These are phyloP conservation scores for Curvularia spicifera DNA, from an alignment of 2,329 filamentous ascomycete genomes.

Conservation along the genomic window DNA sequence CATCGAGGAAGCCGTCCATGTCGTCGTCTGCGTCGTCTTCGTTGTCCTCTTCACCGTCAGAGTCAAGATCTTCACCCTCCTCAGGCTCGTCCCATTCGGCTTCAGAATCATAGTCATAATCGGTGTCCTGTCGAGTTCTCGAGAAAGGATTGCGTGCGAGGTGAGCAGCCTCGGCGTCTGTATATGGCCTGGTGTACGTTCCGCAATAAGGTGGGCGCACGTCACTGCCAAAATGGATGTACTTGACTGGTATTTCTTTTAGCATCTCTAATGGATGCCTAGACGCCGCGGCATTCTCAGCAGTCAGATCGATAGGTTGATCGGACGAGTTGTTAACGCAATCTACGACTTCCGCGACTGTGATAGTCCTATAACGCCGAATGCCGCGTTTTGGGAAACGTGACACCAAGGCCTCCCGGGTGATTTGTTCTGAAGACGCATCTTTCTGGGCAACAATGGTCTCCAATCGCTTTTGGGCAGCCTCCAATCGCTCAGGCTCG, in stretches of 20 bases:
- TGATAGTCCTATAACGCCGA: conserved; percentile 27
- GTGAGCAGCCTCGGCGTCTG: conserved; percentile 53
- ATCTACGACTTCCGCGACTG: conserved; percentile 52
- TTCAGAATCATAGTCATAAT: conserved; percentile 88
- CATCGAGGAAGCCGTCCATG: conserved; percentile 88
- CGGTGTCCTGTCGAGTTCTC: conserved; percentile 65
- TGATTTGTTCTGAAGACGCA: conserved; percentile 21
- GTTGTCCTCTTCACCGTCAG: conserved; percentile 70
- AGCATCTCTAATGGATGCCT: conserved; percentile 54
- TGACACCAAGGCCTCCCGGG: conserved; percentile 27
- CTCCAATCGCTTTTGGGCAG: conserved; percentile 39
- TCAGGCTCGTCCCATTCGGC: conserved; percentile 82
- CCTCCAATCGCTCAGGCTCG: conserved; percentile 36
- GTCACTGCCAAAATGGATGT: conserved; percentile 66
- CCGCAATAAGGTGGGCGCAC: conserved; percentile 73
- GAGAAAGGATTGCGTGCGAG: conserved; percentile 61
- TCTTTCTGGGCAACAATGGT: conserved; percentile 27
- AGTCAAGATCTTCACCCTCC: conserved; percentile 70
- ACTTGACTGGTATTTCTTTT: conserved; percentile 67
- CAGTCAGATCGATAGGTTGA: conserved; percentile 54
- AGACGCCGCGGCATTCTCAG: conserved; percentile 31
- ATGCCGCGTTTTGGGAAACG: conserved; percentile 21
- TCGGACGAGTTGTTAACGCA: conserved; percentile 51
- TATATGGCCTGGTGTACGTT: conserved; percentile 69
- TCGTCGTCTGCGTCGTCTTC: conserved; percentile 80